Evolutionary conservation across 2,329 filamentous ascomycete species (phyloP).

Genomic region (Cladophialophora yegresii): DNA sequence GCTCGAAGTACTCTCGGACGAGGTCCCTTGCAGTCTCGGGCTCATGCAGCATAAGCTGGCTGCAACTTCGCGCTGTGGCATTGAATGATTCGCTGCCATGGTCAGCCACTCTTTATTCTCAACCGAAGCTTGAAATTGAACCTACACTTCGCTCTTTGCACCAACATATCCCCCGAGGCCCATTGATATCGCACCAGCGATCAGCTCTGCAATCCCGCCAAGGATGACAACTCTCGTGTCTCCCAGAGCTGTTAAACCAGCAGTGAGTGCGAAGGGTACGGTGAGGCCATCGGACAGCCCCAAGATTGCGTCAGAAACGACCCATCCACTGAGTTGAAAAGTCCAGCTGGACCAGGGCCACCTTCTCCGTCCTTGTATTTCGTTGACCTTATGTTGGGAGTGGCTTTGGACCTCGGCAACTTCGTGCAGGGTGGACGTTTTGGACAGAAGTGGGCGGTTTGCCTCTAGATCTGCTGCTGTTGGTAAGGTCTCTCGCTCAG

Average conservation of each 20-base stretch:
- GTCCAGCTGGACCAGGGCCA: conserved; percentile 20
- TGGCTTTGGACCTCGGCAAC: not conserved
- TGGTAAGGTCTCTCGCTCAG: conserved; percentile 24
- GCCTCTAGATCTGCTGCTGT: conserved; percentile 24
- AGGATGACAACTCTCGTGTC: conserved; percentile 68
- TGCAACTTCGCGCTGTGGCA: conserved; percentile 26
- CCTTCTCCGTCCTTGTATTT: not conserved
- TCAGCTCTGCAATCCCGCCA: conserved; percentile 72
- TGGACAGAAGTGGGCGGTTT: not conserved
- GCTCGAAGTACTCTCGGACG: conserved; percentile 51
- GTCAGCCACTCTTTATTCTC: conserved; percentile 6
- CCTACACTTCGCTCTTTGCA: conserved; percentile 53
- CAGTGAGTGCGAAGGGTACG: conserved; percentile 76
- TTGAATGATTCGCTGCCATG: conserved; percentile 29
- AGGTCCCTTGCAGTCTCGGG: conserved; percentile 51
- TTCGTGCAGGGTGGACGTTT: not conserved
- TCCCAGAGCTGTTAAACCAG: conserved; percentile 65
- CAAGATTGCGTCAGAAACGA: conserved; percentile 63
- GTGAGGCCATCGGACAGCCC: conserved; percentile 78
- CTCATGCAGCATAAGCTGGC: conserved; percentile 45
- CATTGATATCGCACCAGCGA: conserved; percentile 76
- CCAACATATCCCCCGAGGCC: conserved; percentile 73
- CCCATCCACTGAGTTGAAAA: conserved; percentile 23
- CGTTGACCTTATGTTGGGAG: not conserved
- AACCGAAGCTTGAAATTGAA: conserved; percentile 1